Base-by-base conservation (phyloP, 768 basidiomycete genomes). In the Tephrocybe sp. region DNA sequence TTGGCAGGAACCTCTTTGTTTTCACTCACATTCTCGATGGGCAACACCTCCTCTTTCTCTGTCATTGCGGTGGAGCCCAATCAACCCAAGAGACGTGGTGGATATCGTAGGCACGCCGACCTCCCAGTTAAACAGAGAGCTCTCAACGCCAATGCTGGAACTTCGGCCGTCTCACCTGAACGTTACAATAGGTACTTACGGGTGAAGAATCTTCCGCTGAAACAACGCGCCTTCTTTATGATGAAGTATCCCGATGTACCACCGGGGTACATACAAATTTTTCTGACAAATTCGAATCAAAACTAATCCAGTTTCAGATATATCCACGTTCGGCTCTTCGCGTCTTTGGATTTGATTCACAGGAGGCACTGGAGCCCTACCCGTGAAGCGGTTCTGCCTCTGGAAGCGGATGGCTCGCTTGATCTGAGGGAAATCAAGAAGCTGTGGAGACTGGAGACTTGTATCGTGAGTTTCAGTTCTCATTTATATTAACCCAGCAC, bases 381-480 rank as follows among this genome's bases (percentile, higher is more conserved):
- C 47, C n/a, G 55, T 13, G 51, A 52, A 38, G 58, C 60, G 18
- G 43, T 57, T 5, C 34, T 61, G 12, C 55, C 58, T 7, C 31
- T 61, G 25, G 58, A 59, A 40, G 40, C 49, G n/a, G 42, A 52
- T 11, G 60, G 60, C 3, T 55, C 50, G 28, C 43, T 61, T 5
- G 56, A 61, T 38, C 19, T 59, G 26, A 45, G 16, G 34, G 44
- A 31, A 12, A 47, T 61, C 31, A 59, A 55, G 38, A 36, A 49
- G 22, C 41, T 61, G 1, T 61, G 60, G 60, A 52, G 52, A 13
- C 47, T 59, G 16, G 58, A 59, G 18, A 51, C 46, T 6, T 61
- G 58, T 28, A 35, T 45, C 5, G 60, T 61, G 37, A 30, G 53
- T 26, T 16, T 22, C 15, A 11, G 4, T 22, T 1, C 3, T 4